phyloP scores from a whole-genome alignment of 148 eudicot species.

The Persicaria tinctoria region DNA sequence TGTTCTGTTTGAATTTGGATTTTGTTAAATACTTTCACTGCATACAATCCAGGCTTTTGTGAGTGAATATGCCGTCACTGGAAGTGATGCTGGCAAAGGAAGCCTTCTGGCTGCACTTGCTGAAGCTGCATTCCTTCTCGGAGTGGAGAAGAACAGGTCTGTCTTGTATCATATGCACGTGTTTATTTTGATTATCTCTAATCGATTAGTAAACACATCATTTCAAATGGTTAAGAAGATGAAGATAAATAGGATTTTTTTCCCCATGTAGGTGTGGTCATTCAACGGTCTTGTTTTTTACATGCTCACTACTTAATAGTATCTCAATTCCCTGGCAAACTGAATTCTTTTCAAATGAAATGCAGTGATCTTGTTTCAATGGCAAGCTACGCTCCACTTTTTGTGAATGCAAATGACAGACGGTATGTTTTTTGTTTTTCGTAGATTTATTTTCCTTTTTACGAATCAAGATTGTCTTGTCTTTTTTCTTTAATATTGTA shows the following conservation, averaged over 20 bases:
- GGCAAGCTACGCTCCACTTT: slow-evolving; percentile 89
- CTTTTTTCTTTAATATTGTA: neutral
- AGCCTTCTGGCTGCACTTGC: slow-evolving; percentile 57
- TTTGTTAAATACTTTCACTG: neutral
- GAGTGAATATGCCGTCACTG: slow-evolving; percentile 73
- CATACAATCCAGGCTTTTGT: slow-evolving; percentile 57
- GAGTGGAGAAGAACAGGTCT: slow-evolving; percentile 63
- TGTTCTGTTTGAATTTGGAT: slow-evolving; percentile 1
- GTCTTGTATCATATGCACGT: neutral
- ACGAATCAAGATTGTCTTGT: neutral
- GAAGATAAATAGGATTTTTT: neutral
- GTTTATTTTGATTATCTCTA: neutral
- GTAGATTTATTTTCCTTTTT: neutral
- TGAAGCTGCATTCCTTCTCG: slow-evolving; percentile 86
- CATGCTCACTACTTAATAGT: no score
- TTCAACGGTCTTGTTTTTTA: no score
- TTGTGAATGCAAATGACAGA: slow-evolving; percentile 49
- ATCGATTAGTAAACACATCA: neutral
- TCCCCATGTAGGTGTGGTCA: no score
- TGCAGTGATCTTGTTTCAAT: slow-evolving; percentile 83
- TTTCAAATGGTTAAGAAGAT: neutral
- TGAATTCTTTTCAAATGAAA: neutral
- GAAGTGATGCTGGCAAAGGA: slow-evolving; percentile 40
- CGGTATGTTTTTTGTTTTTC: slow-evolving; percentile 18
- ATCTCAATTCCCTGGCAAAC: no score